Conservation (phyloP, 108 stramenopile genomes). For the Skeletonema potamos region DNA sequence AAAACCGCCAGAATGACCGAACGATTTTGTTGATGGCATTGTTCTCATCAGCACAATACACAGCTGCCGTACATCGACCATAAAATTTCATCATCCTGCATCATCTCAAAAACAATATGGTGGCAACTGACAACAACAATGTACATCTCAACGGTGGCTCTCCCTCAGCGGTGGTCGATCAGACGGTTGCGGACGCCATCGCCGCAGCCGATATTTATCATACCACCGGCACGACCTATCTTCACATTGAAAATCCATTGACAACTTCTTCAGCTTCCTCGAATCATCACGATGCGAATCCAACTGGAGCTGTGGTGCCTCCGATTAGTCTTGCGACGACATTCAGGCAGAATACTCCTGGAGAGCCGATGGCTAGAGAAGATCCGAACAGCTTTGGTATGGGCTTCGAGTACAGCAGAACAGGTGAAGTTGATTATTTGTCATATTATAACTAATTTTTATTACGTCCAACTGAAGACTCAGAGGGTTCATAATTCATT, state of each 20-base stretch:
- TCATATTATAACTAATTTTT: background rate
- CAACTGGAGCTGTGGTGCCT: slow-evolving; percentile 79
- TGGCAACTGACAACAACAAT: background rate
- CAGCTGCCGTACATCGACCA: background rate
- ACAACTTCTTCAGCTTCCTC: background rate
- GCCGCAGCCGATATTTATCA: slow-evolving; percentile 42
- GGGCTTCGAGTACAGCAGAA: slow-evolving; percentile 83
- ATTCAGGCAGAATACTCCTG: slow-evolving; percentile 71
- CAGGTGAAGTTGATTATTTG: slow-evolving; percentile 21
- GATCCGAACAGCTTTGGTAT: slow-evolving; percentile 82
- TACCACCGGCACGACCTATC: slow-evolving; percentile 50
- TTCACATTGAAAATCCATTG: slow-evolving; percentile 47
- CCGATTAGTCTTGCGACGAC: slow-evolving; percentile 81
- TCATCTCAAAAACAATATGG: background rate
- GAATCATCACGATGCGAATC: slow-evolving; percentile 37
- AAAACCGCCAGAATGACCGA: no score
- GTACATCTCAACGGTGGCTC: background rate
- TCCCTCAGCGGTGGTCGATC: background rate
- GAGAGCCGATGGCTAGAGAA: slow-evolving; percentile 54
- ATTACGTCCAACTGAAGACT: background rate
- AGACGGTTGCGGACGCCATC: slow-evolving; percentile 15
- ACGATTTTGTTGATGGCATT: background rate
- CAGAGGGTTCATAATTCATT: background rate
- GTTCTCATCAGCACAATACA: no score
- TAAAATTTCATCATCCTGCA: background rate